phyloP scores from a whole-genome alignment of 768 basidiomycete genomes.

The Cytidiella melzeri region DNA sequence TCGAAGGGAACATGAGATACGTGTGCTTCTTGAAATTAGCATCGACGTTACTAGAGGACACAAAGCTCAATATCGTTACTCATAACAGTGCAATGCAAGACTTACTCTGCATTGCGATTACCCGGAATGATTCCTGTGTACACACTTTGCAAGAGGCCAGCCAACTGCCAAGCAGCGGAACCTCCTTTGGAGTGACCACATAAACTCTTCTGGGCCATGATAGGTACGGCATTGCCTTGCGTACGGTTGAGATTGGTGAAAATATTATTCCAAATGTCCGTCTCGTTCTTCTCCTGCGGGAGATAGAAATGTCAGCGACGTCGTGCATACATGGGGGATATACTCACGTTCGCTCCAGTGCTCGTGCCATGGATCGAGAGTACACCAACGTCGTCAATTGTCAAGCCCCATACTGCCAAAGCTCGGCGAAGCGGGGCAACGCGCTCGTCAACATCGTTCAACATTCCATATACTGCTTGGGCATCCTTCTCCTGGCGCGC shows the following conservation, averaged over 20 bases:
- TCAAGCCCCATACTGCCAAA: conserved; percentile 94
- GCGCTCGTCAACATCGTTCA: conserved; percentile 78
- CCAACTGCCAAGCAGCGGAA: conserved; percentile 97
- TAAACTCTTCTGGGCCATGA: conserved; percentile 96
- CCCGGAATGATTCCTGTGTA: conserved; percentile 86
- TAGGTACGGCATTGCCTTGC: conserved; percentile 92
- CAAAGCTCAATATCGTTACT: conserved; percentile 1
- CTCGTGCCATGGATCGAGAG: conserved; percentile 88
- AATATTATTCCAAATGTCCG: conserved; percentile 93
- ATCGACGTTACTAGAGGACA: conserved; percentile 75
- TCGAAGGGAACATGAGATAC: conserved; percentile 96
- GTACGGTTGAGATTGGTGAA: conserved; percentile 86
- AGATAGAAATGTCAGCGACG: conserved; percentile 7
- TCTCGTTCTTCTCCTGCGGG: conserved; percentile 99
- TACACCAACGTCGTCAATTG: conserved; percentile 87
- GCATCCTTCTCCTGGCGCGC: conserved; percentile 88
- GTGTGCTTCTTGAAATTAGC: conserved; percentile 84
- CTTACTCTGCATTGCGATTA: conserved; percentile 94
- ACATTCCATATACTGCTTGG: conserved; percentile 92
- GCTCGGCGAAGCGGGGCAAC: conserved; percentile 92
- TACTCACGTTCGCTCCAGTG: conserved; percentile 69
- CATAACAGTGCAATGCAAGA: conserved; percentile 13
- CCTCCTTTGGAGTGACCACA: conserved; percentile 98
- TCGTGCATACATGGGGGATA: conserved; percentile 10
- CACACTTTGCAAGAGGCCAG: conserved; percentile 83